Base-by-base conservation (phyloP, 2,329 filamentous ascomycete species). In the Penicillium sp. region DNA sequence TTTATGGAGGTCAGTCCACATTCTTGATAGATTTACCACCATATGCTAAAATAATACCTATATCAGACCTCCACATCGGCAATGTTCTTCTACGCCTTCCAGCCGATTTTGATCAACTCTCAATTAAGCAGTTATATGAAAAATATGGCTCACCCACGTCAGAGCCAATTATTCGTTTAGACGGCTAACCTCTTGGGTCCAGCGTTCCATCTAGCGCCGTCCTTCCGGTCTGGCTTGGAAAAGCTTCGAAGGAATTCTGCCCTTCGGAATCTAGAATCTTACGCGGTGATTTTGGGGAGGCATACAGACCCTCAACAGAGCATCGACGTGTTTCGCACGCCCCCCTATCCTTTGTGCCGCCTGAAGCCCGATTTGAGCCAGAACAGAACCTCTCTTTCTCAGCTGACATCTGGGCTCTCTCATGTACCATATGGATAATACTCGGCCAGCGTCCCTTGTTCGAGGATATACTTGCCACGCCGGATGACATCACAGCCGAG, bases 381-480 rank as follows among this genome's bases (percentile, higher is more conserved):
- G 54, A 48, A 24, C 58, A 11, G 6, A n/a, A 24, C 10, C 44
- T 60, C 31, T 54, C 53, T 13, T 60, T 67, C 31, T 18, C 61
- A 16, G 64, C 69, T 4, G 69, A 73, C 42, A 69, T 72, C 14
- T 73, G 68, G 70, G 69, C 63, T 38, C 62, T 73, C 14, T 63
- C 59, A 0, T 57, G 48, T 51, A 48, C 46, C 8, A 51, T 62
- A 44, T 60, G 51, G 55, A 36, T 44, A 39, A 55, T 73, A 60
- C 48, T 75, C 18, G 64, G 61, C 2, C 52, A 63, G 27, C 56
- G 58, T 13, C 52, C 62, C 24, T 60, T 67, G 27, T 61, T 69
- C 22, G 60, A 57, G 18, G 61, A 54, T 5, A 52, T 62, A 9
- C 49, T 69, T 16, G 58, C 58, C n/a, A 58, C 56, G 2, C 46